Percentiles rank a stretch among this genome's conserved stretches.
phyloP scores from a whole-genome alignment of 495 filamentous ascomycete species.

The Aspergillus ellipticus region DNA sequence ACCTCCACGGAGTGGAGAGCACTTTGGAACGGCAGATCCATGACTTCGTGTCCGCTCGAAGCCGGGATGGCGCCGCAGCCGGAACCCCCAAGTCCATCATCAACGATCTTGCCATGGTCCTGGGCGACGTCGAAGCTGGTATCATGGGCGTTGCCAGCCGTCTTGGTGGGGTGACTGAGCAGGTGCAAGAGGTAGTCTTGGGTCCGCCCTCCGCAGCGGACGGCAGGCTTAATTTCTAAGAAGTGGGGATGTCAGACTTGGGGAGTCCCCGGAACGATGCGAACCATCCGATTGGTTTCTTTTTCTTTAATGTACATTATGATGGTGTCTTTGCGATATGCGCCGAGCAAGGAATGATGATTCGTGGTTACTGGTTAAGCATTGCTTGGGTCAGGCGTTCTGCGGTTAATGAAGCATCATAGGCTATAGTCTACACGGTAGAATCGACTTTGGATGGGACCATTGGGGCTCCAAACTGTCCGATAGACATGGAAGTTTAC shows the following conservation, averaged over 20 bases:
- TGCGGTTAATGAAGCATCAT: neutral
- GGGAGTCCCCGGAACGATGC: neutral
- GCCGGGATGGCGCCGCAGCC: slow-evolving; percentile 41
- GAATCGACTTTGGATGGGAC: too few species aligned
- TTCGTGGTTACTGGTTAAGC: slow-evolving; percentile 3
- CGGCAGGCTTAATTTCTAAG: slow-evolving; percentile 22
- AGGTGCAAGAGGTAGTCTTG: slow-evolving; percentile 62
- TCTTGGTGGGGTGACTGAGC: slow-evolving; percentile 65
- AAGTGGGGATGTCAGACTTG: too few species aligned
- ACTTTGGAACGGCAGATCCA: slow-evolving; percentile 67
- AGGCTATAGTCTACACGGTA: too few species aligned
- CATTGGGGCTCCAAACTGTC: too few species aligned
- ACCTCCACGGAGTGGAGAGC: slow-evolving; percentile 71
- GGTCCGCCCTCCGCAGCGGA: slow-evolving; percentile 41
- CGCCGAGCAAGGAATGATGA: neutral
- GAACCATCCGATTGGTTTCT: neutral
- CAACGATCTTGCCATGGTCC: slow-evolving; percentile 60
- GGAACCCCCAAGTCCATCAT: slow-evolving; percentile 45
- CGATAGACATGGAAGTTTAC: too few species aligned
- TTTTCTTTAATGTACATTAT: neutral
- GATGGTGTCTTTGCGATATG: neutral
- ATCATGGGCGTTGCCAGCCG: slow-evolving; percentile 72
- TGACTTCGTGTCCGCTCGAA: slow-evolving; percentile 56
- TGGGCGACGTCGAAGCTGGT: slow-evolving; percentile 74
- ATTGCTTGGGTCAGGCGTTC: slow-evolving; percentile 10